Percentiles rank a stretch among this genome's conserved stretches.
These are phyloP conservation scores for Quambalaria eucalypti DNA, from an alignment of 1,284 basidiomycete genomes.

Conservation along the genomic window DNA sequence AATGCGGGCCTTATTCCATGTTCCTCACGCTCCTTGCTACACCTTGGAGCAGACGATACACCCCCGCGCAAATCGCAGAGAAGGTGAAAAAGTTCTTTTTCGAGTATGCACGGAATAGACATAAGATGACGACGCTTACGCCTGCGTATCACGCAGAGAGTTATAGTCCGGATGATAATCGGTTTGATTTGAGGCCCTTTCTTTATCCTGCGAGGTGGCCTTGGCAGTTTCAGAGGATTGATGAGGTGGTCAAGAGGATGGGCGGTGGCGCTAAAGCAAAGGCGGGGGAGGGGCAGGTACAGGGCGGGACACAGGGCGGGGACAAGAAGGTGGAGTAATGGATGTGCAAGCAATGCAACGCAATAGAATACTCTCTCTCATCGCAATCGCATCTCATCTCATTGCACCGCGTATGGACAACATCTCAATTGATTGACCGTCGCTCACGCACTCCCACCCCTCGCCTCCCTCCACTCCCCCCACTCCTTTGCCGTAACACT, in stretches of 20 bases:
- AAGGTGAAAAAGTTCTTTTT: constrained; percentile 98
- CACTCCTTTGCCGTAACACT: constrained; percentile 67
- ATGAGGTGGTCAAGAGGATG: constrained; percentile 54
- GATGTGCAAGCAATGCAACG: too few species aligned
- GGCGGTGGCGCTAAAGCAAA: neutral
- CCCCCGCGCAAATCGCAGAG: constrained; percentile 65
- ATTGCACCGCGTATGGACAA: too few species aligned
- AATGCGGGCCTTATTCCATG: constrained; percentile 93
- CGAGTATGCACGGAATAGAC: constrained; percentile 87
- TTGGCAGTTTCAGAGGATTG: constrained; percentile 93
- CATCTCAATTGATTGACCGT: too few species aligned
- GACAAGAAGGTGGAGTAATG: too few species aligned
- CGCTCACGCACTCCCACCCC: too few species aligned
- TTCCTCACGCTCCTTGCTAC: constrained; percentile 71
- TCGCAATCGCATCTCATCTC: too few species aligned
- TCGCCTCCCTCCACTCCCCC: constrained; percentile 14
- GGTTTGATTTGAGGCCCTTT: constrained; percentile 92
- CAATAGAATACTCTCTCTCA: too few species aligned
- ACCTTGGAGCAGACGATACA: neutral
- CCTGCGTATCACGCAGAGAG: constrained; percentile 83
- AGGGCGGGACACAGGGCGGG: too few species aligned
- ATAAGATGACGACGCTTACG: constrained; percentile 98
- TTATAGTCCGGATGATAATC: constrained; percentile 92
- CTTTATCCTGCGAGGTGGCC: constrained; percentile 87
- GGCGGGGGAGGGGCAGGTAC: too few species aligned